A percentile compares a stretch with the other conserved stretches of the same genome.
Conservation (phyloP, 2,329 filamentous ascomycete genomes). For the Fusarium incarnatum region DNA sequence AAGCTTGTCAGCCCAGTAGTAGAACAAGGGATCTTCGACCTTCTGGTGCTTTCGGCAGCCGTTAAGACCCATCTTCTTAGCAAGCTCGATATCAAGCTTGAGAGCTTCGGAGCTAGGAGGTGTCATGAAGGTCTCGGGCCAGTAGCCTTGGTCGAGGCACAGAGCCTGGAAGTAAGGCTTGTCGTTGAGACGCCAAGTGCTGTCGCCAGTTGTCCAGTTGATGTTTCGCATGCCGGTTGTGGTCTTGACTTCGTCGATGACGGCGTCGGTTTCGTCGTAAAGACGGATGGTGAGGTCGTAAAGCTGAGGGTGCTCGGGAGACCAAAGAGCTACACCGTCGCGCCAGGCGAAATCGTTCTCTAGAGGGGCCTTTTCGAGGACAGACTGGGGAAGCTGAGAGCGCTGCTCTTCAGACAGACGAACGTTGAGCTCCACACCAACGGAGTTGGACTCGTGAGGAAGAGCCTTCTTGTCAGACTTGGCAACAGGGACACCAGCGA, state of each 20-base stretch:
- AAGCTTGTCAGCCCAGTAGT: slow-evolving; percentile 70
- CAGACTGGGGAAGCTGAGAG: slow-evolving; percentile 53
- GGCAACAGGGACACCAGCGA: slow-evolving; percentile 61
- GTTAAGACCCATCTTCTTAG: slow-evolving; percentile 72
- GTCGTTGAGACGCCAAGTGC: slow-evolving; percentile 69
- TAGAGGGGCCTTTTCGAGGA: slow-evolving; percentile 51
- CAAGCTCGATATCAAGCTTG: slow-evolving; percentile 64
- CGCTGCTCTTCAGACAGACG: slow-evolving; percentile 58
- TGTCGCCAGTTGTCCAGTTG: slow-evolving; percentile 68
- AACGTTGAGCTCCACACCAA: slow-evolving; percentile 61
- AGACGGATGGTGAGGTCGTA: slow-evolving; percentile 68
- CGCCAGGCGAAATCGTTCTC: slow-evolving; percentile 59
- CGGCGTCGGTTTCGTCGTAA: slow-evolving; percentile 53
- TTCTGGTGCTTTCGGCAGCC: slow-evolving; percentile 75
- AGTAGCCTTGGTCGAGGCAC: slow-evolving; percentile 72
- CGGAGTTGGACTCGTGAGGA: slow-evolving; percentile 62
- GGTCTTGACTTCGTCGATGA: slow-evolving; percentile 68
- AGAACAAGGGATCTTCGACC: slow-evolving; percentile 70
- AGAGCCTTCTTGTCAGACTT: slow-evolving; percentile 57
- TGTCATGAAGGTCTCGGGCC: slow-evolving; percentile 70
- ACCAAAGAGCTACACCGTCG: slow-evolving; percentile 71
- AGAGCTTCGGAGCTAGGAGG: slow-evolving; percentile 62
- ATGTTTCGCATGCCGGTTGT: slow-evolving; percentile 71
- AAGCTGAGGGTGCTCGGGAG: slow-evolving; percentile 66
- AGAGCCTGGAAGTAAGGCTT: slow-evolving; percentile 70